A percentile compares a stretch with the other conserved stretches of the same genome.
These are phyloP conservation scores for Coemansia sp. DNA, from an alignment of 192 early-diverging fungal species.

Conservation along the genomic window DNA sequence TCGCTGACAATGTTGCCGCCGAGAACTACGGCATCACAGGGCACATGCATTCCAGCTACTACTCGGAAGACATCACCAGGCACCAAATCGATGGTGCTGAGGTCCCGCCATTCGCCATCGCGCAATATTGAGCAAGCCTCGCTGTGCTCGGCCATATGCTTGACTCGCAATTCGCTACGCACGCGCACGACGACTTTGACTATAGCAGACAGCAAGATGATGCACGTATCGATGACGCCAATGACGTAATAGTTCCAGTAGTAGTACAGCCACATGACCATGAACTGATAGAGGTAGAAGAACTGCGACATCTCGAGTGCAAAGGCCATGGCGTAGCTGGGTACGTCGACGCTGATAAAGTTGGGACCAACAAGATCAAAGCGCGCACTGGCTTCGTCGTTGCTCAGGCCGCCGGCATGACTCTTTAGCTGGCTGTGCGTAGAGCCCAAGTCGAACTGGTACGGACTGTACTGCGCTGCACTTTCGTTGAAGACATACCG, in stretches of 20 bases:
- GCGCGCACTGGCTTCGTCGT: constrained; percentile 53
- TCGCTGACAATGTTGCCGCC: constrained; percentile 67
- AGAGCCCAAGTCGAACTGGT: constrained; percentile 57
- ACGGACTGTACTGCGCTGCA: constrained; percentile 57
- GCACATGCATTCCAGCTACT: constrained; percentile 41
- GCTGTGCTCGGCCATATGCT: constrained; percentile 55
- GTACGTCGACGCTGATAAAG: constrained; percentile 56
- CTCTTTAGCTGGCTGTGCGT: constrained; percentile 47
- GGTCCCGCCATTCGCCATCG: constrained; percentile 59
- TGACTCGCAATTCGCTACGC: constrained; percentile 52
- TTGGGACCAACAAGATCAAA: constrained; percentile 64
- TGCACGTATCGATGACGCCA: constrained; percentile 55
- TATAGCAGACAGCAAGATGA: constrained; percentile 56
- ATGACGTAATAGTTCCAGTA: constrained; percentile 59
- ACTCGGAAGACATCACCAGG: constrained; percentile 63
- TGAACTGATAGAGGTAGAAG: constrained; percentile 58
- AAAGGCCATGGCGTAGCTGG: constrained; percentile 45
- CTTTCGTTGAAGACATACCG: constrained; percentile 66
- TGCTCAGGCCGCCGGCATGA: constrained; percentile 50
- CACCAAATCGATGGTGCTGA: constrained; percentile 57
- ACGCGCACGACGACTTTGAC: constrained; percentile 56
- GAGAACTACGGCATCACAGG: constrained; percentile 66
- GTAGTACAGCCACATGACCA: constrained; percentile 60
- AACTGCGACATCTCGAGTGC: constrained; percentile 57
- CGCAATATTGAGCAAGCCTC: constrained; percentile 51